Percentiles rank a stretch among this genome's conserved stretches.
Conservation (phyloP, 495 filamentous ascomycete genomes). For the Penicillium simplicissimum region DNA sequence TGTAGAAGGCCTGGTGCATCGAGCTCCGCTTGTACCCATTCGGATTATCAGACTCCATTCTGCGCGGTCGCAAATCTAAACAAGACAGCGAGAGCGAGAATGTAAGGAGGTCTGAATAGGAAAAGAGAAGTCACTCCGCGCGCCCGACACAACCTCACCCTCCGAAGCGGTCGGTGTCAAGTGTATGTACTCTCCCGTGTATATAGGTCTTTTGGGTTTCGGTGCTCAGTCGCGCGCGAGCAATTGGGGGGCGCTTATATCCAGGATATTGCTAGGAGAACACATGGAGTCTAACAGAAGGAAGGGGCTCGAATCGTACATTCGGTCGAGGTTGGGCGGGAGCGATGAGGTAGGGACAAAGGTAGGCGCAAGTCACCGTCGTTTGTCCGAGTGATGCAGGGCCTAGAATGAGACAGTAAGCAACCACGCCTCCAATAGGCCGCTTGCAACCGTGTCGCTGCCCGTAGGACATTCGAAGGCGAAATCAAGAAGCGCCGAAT, state of each 20-base stretch:
- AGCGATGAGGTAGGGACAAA: slow-evolving; percentile 27
- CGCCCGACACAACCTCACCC: slow-evolving; percentile 25
- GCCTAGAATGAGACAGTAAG: slow-evolving; percentile 25
- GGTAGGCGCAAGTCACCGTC: slow-evolving; percentile 32
- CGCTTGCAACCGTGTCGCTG: slow-evolving; percentile 21
- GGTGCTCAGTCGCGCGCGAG: slow-evolving; percentile 36
- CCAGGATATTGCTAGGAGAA: slow-evolving; percentile 42
- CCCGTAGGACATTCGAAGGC: slow-evolving; percentile 18
- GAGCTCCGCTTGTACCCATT: slow-evolving; percentile 48
- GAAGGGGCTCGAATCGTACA: slow-evolving; percentile 29
- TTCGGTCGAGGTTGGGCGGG: slow-evolving; percentile 29
- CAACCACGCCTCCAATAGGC: slow-evolving; percentile 19
- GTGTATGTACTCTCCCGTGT: slow-evolving; percentile 21
- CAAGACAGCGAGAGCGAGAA: slow-evolving; percentile 17
- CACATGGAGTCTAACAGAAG: slow-evolving; percentile 47
- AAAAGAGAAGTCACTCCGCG: slow-evolving; percentile 12
- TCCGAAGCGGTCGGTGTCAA: slow-evolving; percentile 17
- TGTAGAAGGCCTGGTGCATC: slow-evolving; percentile 44
- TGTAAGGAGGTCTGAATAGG: slow-evolving; percentile 28
- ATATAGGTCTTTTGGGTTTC: slow-evolving; percentile 12
- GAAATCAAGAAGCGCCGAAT: slow-evolving; percentile 11
- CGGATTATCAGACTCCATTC: slow-evolving; percentile 49
- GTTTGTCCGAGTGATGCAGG: slow-evolving; percentile 29
- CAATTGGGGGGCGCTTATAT: slow-evolving; percentile 40
- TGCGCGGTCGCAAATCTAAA: slow-evolving; percentile 20